Evolutionary conservation across 805 yeast species (phyloP).

Genomic region (Metschnikowia dekortorum): DNA sequence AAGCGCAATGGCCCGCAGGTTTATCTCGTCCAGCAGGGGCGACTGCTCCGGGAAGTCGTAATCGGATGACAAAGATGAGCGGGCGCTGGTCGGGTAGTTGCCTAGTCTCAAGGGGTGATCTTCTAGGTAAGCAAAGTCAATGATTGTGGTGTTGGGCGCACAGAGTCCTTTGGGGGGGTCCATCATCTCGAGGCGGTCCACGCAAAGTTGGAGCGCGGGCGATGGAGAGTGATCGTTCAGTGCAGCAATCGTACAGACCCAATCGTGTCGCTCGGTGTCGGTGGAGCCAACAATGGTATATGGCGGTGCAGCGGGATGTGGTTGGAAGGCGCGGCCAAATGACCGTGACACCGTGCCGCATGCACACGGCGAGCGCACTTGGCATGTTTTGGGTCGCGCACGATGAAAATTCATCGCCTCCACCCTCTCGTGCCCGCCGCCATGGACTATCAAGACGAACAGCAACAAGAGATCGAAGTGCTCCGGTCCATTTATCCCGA

Average conservation of each 20-base stretch:
- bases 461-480: slow-evolving; percentile 83
- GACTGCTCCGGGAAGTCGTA: slow-evolving; percentile 8
- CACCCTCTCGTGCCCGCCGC: not conserved
- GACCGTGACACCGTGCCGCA: not conserved
- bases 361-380: not conserved
- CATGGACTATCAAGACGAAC: slow-evolving; percentile 83
- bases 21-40: slow-evolving; percentile 31
- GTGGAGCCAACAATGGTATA: too few relatives aligned
- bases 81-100: slow-evolving; percentile 12
- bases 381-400: not conserved
- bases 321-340: not conserved
- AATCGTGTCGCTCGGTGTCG: too few relatives aligned
- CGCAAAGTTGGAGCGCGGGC: not conserved
- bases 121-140: slow-evolving; percentile 78
- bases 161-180: slow-evolving; percentile 6
- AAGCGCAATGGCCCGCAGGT: slow-evolving; percentile 71
- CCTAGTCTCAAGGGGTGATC: slow-evolving; percentile 73
- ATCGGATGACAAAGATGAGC: slow-evolving; percentile 9
- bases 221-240: too few relatives aligned
- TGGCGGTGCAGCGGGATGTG: too few relatives aligned
- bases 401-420: not conserved
- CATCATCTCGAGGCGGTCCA: not conserved
- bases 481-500: slow-evolving; percentile 91
- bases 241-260: too few relatives aligned
- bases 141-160: slow-evolving; percentile 46